Conservation (phyloP, 2,329 filamentous ascomycete genomes). For the Pyricularia pennisetigena region DNA sequence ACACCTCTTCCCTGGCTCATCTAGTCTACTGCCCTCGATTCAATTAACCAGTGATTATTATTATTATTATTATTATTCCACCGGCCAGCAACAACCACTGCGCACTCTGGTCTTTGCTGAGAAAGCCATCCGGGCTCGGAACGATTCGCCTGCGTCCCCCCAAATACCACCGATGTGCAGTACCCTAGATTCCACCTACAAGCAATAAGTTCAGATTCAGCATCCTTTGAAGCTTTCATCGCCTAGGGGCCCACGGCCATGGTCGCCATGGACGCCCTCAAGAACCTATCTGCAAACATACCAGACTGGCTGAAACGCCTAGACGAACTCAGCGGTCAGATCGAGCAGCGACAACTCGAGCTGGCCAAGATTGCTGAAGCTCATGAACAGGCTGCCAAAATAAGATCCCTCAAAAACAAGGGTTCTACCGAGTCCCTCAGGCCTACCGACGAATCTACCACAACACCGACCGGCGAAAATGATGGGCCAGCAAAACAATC, state of each 20-base stretch:
- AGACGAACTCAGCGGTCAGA: conserved; percentile 50
- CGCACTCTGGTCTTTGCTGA: neutral
- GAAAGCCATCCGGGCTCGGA: neutral
- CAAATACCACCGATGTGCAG: neutral
- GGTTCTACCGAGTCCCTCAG: conserved; percentile 2
- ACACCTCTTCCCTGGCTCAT: neutral
- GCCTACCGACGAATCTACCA: neutral
- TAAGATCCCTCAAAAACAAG: neutral
- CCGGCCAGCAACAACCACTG: neutral
- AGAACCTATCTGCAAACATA: conserved; percentile 42
- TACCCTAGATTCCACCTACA: neutral
- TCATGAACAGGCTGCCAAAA: neutral
- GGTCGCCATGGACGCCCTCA: conserved; percentile 44
- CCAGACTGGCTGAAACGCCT: conserved; percentile 51
- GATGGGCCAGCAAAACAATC: neutral
- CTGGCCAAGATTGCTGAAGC: conserved; percentile 31
- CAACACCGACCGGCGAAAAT: neutral
- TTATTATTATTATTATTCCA: neutral
- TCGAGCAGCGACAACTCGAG: conserved; percentile 51
- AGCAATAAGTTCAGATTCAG: neutral
- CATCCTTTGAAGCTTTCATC: neutral
- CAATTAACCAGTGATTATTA: neutral
- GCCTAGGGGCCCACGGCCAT: neutral
- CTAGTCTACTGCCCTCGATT: neutral
- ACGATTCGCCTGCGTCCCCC: neutral